These are phyloP conservation scores for Kluyveromyces sp. DNA, from an alignment of 1,139 yeast species.

Conservation along the genomic window DNA sequence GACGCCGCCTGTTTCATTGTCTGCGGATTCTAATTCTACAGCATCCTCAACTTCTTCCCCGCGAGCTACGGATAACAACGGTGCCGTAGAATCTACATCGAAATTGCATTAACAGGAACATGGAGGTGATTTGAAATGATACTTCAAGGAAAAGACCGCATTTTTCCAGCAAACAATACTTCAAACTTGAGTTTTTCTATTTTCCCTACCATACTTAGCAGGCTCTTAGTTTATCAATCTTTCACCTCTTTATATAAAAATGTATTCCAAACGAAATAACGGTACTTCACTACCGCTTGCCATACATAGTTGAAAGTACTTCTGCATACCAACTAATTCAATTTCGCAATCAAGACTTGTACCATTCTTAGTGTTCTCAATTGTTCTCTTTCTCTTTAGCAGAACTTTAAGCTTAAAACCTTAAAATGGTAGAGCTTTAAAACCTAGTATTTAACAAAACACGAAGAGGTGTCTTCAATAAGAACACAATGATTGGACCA, in stretches of 20 bases:
- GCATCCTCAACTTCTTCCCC: not conserved
- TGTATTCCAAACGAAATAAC: not conserved
- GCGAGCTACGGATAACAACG: not conserved
- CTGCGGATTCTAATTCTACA: not conserved
- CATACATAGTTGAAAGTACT: no score
- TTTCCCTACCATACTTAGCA: slow-evolving; percentile 1
- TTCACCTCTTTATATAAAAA: not conserved
- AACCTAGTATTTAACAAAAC: no score
- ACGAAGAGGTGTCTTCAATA: no score
- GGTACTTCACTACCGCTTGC: no score
- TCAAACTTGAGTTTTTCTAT: not conserved
- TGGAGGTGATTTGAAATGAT: not conserved
- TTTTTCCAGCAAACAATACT: not conserved
- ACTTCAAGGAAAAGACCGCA: not conserved
- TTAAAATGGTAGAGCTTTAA: no score
- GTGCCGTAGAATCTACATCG: not conserved
- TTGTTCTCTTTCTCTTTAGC: no score
- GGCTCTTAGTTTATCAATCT: slow-evolving; percentile 1
- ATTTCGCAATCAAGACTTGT: no score
- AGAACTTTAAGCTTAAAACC: no score
- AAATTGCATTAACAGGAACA: not conserved
- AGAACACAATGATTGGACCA: not conserved
- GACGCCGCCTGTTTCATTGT: slow-evolving; percentile 3
- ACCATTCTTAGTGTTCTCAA: no score
- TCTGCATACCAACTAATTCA: no score